Conservation (phyloP, 2,329 filamentous ascomycete genomes). For the Phaeomoniella chlamydospora region DNA sequence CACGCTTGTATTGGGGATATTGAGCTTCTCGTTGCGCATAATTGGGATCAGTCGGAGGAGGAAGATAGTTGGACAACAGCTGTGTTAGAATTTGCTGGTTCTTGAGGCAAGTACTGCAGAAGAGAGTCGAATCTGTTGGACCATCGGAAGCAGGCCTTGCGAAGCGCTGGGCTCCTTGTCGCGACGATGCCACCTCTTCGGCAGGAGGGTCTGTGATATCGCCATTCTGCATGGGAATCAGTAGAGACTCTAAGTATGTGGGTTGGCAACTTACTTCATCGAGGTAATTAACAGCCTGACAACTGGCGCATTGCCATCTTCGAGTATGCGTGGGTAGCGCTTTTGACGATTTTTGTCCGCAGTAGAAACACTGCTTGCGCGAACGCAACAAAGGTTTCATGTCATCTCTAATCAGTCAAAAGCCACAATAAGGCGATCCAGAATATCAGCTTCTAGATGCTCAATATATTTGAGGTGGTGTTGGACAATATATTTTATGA, state of each 20-base stretch:
- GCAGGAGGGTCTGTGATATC: constrained; percentile 77
- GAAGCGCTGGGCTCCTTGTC: constrained; percentile 32
- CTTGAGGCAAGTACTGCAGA: constrained; percentile 68
- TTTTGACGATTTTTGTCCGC: constrained; percentile 52
- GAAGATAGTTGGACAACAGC: constrained; percentile 67
- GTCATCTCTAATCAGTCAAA: neutral
- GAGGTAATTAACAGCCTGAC: constrained; percentile 77
- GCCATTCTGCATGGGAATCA: constrained; percentile 49
- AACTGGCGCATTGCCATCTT: constrained; percentile 60
- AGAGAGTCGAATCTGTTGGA: constrained; percentile 26
- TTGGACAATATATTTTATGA: too few relatives aligned
- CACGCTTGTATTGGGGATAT: constrained; percentile 54
- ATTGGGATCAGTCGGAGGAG: constrained; percentile 48
- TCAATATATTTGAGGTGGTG: too few relatives aligned
- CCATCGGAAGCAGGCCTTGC: constrained; percentile 23
- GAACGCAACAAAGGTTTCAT: neutral
- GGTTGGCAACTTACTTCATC: constrained; percentile 51
- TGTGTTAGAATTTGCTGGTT: constrained; percentile 75
- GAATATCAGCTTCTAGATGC: too few relatives aligned
- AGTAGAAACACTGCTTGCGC: constrained; percentile 58
- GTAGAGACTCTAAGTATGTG: constrained; percentile 14
- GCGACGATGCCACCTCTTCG: constrained; percentile 31
- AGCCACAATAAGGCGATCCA: constrained; percentile 1
- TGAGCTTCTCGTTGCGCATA: constrained; percentile 54
- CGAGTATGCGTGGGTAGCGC: constrained; percentile 42